These are phyloP conservation scores for Lentinus tigrinus DNA, from an alignment of 768 basidiomycete species.

Conservation along the genomic window DNA sequence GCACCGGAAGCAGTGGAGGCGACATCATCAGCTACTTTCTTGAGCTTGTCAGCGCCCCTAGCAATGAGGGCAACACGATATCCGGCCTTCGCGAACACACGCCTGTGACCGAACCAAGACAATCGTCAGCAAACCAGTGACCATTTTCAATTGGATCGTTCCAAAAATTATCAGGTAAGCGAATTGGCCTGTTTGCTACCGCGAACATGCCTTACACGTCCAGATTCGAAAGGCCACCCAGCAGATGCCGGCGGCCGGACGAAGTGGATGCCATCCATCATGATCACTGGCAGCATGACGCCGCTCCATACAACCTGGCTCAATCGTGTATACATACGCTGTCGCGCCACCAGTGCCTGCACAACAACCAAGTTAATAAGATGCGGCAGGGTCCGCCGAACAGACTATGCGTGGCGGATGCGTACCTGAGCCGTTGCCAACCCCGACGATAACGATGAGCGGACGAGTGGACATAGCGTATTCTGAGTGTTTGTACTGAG, in stretches of 20 bases:
- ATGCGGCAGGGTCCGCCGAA: not conserved
- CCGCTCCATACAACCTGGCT: too few species aligned
- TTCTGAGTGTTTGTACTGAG: not conserved
- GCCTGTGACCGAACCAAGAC: constrained; percentile 21
- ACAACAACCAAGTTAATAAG: not conserved
- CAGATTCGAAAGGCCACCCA: too few species aligned
- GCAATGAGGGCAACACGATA: constrained; percentile 43
- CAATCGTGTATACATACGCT: constrained; percentile 33
- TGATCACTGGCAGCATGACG: too few species aligned
- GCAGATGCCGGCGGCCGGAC: too few species aligned
- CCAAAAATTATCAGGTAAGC: too few species aligned
- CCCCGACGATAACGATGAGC: constrained; percentile 40
- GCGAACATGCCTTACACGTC: too few species aligned
- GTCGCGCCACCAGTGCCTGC: constrained; percentile 40
- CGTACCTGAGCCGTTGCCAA: constrained; percentile 39
- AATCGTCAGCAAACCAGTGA: not conserved
- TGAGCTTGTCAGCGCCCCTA: constrained; percentile 31
- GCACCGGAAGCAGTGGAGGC: constrained; percentile 30
- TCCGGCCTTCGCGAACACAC: constrained; percentile 38
- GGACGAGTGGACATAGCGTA: constrained; percentile 20
- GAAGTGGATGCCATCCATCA: too few species aligned
- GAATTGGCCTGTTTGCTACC: too few species aligned
- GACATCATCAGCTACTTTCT: constrained; percentile 34
- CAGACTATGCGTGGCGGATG: not conserved
- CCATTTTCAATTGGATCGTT: not conserved